Percentiles rank a stretch among this genome's conserved stretches.
phyloP scores from a whole-genome alignment of 345 rosid species.

The Carallia brachiata region DNA sequence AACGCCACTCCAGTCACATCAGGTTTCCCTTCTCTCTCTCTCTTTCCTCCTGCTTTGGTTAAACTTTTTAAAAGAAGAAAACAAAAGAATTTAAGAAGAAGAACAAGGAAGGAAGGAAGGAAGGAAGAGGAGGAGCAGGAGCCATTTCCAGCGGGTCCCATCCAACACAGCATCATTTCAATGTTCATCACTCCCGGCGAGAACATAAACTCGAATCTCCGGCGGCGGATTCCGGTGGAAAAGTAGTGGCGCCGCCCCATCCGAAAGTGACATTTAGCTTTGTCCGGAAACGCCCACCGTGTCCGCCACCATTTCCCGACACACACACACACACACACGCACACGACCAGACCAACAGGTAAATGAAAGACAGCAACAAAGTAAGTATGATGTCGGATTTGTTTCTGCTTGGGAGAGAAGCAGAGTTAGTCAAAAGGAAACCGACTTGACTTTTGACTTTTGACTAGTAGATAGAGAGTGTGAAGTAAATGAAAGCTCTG shows the following conservation, averaged over 20 bases:
- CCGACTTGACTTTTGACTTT: constrained; percentile 20
- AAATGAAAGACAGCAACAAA: no score
- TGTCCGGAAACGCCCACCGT: no score
- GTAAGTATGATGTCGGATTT: no score
- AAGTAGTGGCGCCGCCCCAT: not conserved
- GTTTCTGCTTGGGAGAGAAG: no score
- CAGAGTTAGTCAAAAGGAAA: no score
- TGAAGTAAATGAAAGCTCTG: constrained; percentile 78
- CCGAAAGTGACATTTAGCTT: not conserved
- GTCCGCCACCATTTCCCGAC: no score
- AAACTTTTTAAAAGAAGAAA: not conserved
- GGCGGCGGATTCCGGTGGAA: not conserved
- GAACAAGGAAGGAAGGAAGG: not conserved
- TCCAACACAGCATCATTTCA: not conserved
- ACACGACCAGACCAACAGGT: no score
- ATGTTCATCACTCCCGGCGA: no score
- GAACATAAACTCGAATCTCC: not conserved
- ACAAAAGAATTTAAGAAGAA: not conserved
- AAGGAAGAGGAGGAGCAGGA: no score
- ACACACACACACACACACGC: no score
- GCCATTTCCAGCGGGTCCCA: no score
- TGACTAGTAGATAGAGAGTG: not conserved
- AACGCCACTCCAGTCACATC: not conserved
- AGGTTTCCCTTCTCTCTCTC: not conserved
- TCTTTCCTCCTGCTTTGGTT: not conserved